phyloP scores from a whole-genome alignment of 345 rosid species.

The Acer saccharum region DNA sequence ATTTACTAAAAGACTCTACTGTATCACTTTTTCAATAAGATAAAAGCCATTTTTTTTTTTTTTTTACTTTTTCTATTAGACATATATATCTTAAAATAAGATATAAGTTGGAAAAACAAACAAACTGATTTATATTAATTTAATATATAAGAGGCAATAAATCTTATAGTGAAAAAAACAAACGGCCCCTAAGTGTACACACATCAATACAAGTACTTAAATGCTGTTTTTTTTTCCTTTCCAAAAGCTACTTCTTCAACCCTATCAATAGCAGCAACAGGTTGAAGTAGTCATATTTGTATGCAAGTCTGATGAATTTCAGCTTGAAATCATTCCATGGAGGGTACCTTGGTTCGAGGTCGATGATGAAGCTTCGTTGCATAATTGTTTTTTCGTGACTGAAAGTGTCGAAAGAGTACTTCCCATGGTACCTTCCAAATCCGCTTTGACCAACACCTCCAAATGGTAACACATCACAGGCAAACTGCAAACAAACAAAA shows the following conservation, averaged over 20 bases:
- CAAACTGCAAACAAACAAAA: constrained; percentile 44
- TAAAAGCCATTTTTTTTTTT: no score
- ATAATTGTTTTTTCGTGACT: constrained; percentile 88
- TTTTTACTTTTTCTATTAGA: no score
- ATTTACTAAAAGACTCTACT: no score
- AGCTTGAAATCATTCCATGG: constrained; percentile 85
- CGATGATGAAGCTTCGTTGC: constrained; percentile 61
- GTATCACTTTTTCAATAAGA: no score
- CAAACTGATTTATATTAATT: no score
- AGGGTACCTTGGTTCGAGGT: constrained; percentile 78
- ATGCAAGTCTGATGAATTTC: constrained; percentile 57
- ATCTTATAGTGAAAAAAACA: no score
- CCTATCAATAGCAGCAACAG: constrained; percentile 63
- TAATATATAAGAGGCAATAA: no score
- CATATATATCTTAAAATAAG: no score
- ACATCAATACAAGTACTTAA: not conserved
- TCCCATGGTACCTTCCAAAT: constrained; percentile 86
- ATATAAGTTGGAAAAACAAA: no score
- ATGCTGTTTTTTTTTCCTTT: not conserved
- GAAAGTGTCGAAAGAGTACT: constrained; percentile 85
- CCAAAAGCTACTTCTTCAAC: constrained; percentile 27
- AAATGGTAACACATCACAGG: constrained; percentile 71
- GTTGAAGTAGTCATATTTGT: constrained; percentile 55
- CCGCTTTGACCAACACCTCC: constrained; percentile 94
- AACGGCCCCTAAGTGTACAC: not conserved